These are phyloP conservation scores for Juncus inflexus DNA, from an alignment of 176 grass and related monocot species.

Conservation along the genomic window DNA sequence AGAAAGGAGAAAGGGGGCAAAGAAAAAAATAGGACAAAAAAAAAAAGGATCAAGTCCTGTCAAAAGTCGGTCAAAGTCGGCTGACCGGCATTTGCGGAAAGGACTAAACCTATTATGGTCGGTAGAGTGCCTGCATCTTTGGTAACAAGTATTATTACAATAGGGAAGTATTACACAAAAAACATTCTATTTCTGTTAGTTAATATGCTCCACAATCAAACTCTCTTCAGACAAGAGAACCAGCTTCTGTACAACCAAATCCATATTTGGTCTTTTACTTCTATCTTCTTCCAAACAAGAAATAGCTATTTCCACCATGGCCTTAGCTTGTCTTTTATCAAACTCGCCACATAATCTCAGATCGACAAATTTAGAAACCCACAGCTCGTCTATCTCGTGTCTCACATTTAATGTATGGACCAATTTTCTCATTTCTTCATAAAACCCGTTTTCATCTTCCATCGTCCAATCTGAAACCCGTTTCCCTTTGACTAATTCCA, in stretches of 20 bases:
- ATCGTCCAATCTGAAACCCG: slow-evolving; percentile 28
- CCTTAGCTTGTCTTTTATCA: neutral
- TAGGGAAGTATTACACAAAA: too few species aligned
- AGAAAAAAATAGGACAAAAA: too few species aligned
- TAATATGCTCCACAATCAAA: too few species aligned
- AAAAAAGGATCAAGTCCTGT: too few species aligned
- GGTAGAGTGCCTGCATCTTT: too few species aligned
- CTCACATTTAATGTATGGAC: neutral
- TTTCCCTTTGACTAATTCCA: slow-evolving; percentile 26
- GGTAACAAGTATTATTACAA: too few species aligned
- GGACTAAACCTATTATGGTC: too few species aligned
- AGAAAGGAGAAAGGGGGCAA: too few species aligned
- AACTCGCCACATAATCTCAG: slow-evolving; percentile 13
- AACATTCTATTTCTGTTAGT: too few species aligned
- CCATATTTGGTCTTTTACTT: slow-evolving; percentile 23
- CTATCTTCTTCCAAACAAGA: slow-evolving; percentile 21
- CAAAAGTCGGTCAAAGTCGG: too few species aligned
- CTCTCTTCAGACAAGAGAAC: slow-evolving; percentile 1
- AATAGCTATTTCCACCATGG: slow-evolving; percentile 17
- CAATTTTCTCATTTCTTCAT: neutral
- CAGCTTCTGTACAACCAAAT: slow-evolving; percentile 10
- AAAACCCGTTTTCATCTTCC: neutral
- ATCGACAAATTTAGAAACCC: slow-evolving; percentile 18
- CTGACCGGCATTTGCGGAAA: too few species aligned
- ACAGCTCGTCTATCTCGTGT: slow-evolving; percentile 10